These are phyloP conservation scores for Saitoella complicata DNA, from an alignment of 805 yeast genomes.

Conservation along the genomic window DNA sequence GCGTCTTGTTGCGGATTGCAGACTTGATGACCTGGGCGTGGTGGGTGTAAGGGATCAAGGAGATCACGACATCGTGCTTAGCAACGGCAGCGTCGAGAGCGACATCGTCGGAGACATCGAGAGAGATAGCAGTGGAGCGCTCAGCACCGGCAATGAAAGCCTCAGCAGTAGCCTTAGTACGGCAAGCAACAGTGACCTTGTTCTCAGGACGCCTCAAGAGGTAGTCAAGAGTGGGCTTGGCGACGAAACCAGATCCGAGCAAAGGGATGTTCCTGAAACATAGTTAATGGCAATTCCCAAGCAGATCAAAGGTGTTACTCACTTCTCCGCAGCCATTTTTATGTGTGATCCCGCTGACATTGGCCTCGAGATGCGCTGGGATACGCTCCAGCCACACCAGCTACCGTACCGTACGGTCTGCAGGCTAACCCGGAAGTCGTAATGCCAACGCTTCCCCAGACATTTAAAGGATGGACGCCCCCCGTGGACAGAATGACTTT, in stretches of 20 bases:
- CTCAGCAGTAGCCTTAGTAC: slow-evolving; percentile 78
- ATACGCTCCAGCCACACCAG: too few relatives aligned
- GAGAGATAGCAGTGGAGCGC: slow-evolving; percentile 64
- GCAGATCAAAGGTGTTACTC: too few relatives aligned
- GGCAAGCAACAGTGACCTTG: slow-evolving; percentile 89
- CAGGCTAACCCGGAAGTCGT: too few relatives aligned
- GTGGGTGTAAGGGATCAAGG: slow-evolving; percentile 80
- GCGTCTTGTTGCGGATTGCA: slow-evolving; percentile 73
- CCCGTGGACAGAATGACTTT: too few relatives aligned
- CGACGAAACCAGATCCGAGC: slow-evolving; percentile 69
- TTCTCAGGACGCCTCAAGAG: slow-evolving; percentile 59
- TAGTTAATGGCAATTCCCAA: too few relatives aligned
- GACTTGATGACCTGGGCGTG: slow-evolving; percentile 87
- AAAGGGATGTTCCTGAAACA: slow-evolving; percentile 8
- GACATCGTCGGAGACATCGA: slow-evolving; percentile 69
- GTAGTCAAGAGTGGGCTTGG: slow-evolving; percentile 94
- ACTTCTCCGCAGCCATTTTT: too few relatives aligned
- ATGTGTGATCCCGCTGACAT: too few relatives aligned
- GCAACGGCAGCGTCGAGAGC: slow-evolving; percentile 68
- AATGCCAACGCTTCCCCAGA: too few relatives aligned
- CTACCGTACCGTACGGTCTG: too few relatives aligned
- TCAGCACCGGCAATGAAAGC: slow-evolving; percentile 51
- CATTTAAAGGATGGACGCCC: too few relatives aligned
- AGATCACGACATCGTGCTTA: slow-evolving; percentile 65
- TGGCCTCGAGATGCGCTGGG: too few relatives aligned